These are phyloP conservation scores for Colletotrichum salicis DNA, from an alignment of 2,329 filamentous ascomycete genomes.

Conservation along the genomic window DNA sequence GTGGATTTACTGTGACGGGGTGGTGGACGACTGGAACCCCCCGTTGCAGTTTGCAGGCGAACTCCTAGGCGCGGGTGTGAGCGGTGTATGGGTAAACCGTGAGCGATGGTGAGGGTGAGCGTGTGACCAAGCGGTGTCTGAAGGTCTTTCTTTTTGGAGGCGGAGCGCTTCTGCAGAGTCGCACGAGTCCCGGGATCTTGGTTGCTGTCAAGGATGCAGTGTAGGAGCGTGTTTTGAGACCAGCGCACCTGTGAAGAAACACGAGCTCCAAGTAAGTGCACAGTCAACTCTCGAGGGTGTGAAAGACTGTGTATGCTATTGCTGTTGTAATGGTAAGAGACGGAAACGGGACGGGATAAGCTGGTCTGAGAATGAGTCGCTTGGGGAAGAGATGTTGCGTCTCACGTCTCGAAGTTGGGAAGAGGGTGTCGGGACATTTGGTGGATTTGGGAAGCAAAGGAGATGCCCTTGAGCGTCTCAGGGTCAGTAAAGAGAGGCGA, in stretches of 20 bases:
- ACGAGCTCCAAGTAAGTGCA: not conserved
- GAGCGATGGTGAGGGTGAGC: not conserved
- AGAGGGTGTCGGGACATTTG: conserved; percentile 32
- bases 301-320: too few species aligned
- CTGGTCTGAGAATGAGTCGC: conserved; percentile 32
- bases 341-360: conserved; percentile 30
- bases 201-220: conserved; percentile 34
- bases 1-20: conserved; percentile 25
- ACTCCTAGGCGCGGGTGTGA: not conserved
- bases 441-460: conserved; percentile 27
- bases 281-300: not conserved
- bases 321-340: conserved; percentile 8
- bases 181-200: conserved; percentile 33
- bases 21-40: conserved; percentile 12
- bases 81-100: not conserved
- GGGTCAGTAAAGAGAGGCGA: conserved; percentile 21
- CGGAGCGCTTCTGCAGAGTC: conserved; percentile 22
- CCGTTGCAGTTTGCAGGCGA: conserved; percentile 5
- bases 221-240: conserved; percentile 34
- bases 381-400: conserved; percentile 33
- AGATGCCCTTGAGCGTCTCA: conserved; percentile 15
- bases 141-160: conserved; percentile 7
- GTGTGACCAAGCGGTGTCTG: conserved; percentile 22
- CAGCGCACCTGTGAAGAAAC: conserved; percentile 29
- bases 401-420: conserved; percentile 33